These are phyloP conservation scores for Fusarium nisikadoi DNA, from an alignment of 2,329 filamentous ascomycete genomes.

Conservation along the genomic window DNA sequence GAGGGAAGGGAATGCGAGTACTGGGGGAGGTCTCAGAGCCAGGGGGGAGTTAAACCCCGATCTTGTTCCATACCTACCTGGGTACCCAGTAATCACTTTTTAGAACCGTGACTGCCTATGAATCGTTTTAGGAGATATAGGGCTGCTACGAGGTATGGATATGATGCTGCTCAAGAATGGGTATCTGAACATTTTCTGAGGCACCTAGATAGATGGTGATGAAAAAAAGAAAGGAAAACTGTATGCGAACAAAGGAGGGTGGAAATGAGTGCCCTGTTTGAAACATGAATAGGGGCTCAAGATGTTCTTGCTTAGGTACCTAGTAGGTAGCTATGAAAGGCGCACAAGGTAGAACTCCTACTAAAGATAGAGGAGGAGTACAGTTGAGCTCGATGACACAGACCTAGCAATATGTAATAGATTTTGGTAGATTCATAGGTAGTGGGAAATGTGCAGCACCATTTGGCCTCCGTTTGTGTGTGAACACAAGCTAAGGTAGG, in stretches of 20 bases:
- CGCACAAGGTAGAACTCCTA: background rate
- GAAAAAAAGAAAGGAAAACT: slow-evolving; percentile 18
- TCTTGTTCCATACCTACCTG: slow-evolving; percentile 1
- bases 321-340: background rate
- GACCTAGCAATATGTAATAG: slow-evolving; percentile 1
- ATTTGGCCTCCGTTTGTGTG: background rate
- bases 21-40: slow-evolving; percentile 22
- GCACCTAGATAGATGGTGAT: background rate
- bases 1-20: background rate
- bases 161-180: slow-evolving; percentile 16
- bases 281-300: slow-evolving; percentile 1
- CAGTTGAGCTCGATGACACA: slow-evolving; percentile 14
- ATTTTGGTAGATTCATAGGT: background rate
- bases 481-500: background rate
- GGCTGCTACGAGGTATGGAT: background rate
- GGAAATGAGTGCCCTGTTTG: slow-evolving; percentile 7
- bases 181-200: background rate
- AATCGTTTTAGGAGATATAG: slow-evolving; percentile 24
- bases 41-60: slow-evolving; percentile 27
- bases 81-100: slow-evolving; percentile 3
- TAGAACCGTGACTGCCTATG: background rate
- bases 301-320: background rate
- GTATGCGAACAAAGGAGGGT: slow-evolving; percentile 14
- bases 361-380: background rate
- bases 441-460: background rate